Evolutionary conservation across 1,284 basidiomycete genomes (phyloP), one percentile per base, ranked within the genome.

Genomic region (Vanrija humicola): DNA sequence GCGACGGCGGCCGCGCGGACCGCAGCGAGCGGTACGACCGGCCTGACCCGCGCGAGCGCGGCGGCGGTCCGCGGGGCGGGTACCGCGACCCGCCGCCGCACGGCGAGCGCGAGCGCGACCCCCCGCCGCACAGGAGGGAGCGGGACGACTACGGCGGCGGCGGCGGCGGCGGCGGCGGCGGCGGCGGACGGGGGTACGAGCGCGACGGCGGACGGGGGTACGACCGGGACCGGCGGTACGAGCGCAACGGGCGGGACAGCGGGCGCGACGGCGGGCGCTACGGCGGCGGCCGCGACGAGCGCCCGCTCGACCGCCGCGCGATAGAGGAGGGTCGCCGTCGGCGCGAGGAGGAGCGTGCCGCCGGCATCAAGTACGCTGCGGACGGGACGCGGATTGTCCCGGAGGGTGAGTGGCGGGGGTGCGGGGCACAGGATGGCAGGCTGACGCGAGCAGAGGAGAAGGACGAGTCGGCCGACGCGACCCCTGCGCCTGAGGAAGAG

Each of bases 401-500:
- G 19, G 62, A 57, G 25, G 64, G 66, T 65, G 47, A 58, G 64
- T 66, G 28, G 28, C 28, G 28, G 7, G 28, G 28, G 28, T 28
- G 28, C 1, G 48, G 23, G 8, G 5, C 6, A 38, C 8, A 6
- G 16, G 40, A 29, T 47, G 21, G 28, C 8, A 6, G 16, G 40
- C 39, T 47, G 21, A 45, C 43, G 14, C 21, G 21, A 19, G 46
- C 47, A 45, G 54, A 57, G 44, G 58, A 43, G n/a, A 45, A 55
- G 42, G 43, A 83, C 42, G 56, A 62, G 39, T 64, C 66, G 61
- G 77, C 76, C 19, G 78, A 53, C 45, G 38, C 23, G 50, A 45
- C 29, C 53, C 85, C 86, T 58, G 84, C 82, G 12, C 86, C 87
- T 65, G 82, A 80, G 16, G 83, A 85, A 52, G 86, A 83, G 26